Evolutionary conservation across 2,329 filamentous ascomycete genomes (phyloP).

Genomic region (Beauveria bassiana): DNA sequence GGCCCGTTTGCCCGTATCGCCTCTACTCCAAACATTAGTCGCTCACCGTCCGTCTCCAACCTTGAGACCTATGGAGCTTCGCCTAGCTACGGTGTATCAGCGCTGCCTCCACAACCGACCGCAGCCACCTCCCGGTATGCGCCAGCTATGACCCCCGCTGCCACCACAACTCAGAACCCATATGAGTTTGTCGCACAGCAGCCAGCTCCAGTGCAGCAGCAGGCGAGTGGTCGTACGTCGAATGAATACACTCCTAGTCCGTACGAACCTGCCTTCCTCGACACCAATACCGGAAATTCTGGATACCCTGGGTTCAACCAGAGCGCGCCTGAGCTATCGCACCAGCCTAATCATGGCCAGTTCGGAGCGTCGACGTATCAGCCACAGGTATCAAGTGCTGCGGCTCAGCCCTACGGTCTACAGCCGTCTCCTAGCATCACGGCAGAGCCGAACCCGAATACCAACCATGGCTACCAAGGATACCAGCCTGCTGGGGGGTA

Average conservation of each 20-base stretch:
- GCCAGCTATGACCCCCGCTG: slow-evolving; percentile 26
- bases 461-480: slow-evolving; percentile 20
- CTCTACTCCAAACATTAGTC: slow-evolving; percentile 65
- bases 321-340: background rate
- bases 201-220: slow-evolving; percentile 6
- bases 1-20: slow-evolving; percentile 80
- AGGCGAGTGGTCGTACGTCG: slow-evolving; percentile 20
- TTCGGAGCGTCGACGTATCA: background rate
- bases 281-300: background rate
- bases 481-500: slow-evolving; percentile 41
- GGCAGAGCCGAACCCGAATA: slow-evolving; percentile 21
- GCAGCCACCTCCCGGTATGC: slow-evolving; percentile 44
- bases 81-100: slow-evolving; percentile 22
- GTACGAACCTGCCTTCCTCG: slow-evolving; percentile 29
- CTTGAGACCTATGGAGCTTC: slow-evolving; percentile 67
- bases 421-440: slow-evolving; percentile 19
- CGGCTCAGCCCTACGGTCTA: slow-evolving; percentile 21
- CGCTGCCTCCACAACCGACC: slow-evolving; percentile 26
- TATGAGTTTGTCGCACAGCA: slow-evolving; percentile 17
- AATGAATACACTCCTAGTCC: slow-evolving; percentile 24
- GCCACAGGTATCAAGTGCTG: slow-evolving; percentile 16
- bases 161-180: slow-evolving; percentile 13
- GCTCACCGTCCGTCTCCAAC: slow-evolving; percentile 60
- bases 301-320: slow-evolving; percentile 5
- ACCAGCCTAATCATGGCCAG: background rate